Conservation (phyloP, 371 early-diverging fungal species). For the Mucor racemosus region DNA sequence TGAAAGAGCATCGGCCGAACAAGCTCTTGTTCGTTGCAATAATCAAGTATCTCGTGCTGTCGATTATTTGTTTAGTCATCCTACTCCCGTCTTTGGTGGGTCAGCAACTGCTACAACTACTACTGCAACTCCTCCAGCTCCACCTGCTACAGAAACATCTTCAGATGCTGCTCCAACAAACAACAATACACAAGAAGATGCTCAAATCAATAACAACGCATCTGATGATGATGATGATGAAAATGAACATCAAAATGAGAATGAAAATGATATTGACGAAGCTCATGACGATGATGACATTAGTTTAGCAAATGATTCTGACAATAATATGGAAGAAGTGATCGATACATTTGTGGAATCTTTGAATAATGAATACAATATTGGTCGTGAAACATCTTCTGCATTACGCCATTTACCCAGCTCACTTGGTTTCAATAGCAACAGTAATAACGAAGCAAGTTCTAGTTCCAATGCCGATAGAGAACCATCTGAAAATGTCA, state of each 20-base stretch:
- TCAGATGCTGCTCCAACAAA: background rate
- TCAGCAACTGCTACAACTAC: conserved; percentile 16
- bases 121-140: conserved; percentile 16
- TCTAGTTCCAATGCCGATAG: background rate
- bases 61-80: conserved; percentile 88
- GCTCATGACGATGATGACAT: conserved; percentile 20
- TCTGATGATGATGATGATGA: conserved; percentile 26
- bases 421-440: background rate
- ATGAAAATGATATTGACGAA: conserved; percentile 29
- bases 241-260: conserved; percentile 26
- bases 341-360: conserved; percentile 23
- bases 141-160: background rate
- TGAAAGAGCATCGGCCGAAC: conserved; percentile 78
- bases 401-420: conserved; percentile 2
- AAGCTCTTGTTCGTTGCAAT: conserved; percentile 76
- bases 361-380: conserved; percentile 15
- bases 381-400: background rate
- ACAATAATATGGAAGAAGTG: conserved; percentile 27
- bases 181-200: conserved; percentile 10
- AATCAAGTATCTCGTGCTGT: conserved; percentile 89
- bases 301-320: conserved; percentile 10
- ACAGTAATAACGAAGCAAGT: background rate
- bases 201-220: conserved; percentile 7
- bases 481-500: conserved; percentile 28
- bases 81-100: conserved; percentile 46